Percentiles rank a stretch among this genome's conserved stretches.
Conservation (phyloP, 345 rosid genomes). For the Lepidium aucheri region DNA sequence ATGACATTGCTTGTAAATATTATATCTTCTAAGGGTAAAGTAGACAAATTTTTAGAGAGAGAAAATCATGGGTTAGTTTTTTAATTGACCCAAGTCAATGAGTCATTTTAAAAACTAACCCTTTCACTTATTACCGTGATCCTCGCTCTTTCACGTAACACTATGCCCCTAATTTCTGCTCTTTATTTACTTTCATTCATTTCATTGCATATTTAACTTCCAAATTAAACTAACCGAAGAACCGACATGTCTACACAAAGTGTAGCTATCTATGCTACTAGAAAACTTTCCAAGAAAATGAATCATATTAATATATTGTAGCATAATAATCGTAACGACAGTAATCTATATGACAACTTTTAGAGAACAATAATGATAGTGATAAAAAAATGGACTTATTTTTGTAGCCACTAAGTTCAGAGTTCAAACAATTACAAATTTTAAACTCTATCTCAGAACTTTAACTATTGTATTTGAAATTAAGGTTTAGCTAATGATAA, state of each 20-base stretch:
- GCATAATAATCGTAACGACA: neutral
- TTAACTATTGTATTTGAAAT: neutral
- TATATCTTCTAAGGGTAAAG: too few species aligned
- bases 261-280: neutral
- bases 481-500: too few species aligned
- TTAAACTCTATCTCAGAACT: neutral
- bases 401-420: neutral
- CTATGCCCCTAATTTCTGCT: constrained; percentile 16
- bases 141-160: constrained; percentile 20
- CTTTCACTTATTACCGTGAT: constrained; percentile 20
- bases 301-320: neutral
- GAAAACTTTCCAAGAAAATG: neutral
- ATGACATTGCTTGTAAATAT: too few species aligned
- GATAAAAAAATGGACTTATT: neutral
- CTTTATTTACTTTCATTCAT: neutral
- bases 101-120: too few species aligned
- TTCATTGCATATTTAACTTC: neutral
- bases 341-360: neutral
- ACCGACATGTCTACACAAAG: neutral
- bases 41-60: too few species aligned
- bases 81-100: too few species aligned
- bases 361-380: neutral
- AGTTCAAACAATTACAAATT: neutral
- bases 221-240: neutral
- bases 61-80: too few species aligned